Evolutionary conservation across 106 monocot genomes (phyloP).

Genomic region (Xerophyta viscosa): DNA sequence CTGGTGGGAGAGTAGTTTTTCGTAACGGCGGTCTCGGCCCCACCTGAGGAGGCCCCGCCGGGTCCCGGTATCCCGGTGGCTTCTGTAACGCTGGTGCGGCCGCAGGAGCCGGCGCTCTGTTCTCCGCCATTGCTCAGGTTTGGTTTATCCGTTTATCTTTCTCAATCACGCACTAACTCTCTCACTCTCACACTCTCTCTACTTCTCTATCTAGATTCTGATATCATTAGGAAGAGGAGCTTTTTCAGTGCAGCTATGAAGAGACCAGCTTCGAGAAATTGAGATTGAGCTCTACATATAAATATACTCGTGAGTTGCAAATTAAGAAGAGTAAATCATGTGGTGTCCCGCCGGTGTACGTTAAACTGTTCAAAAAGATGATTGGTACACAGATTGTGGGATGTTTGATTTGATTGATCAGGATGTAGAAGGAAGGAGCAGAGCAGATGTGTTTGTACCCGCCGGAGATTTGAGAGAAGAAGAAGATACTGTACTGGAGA

Average conservation of each 20-base stretch:
- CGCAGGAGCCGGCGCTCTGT: not conserved
- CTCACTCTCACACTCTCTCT: too few relatives aligned
- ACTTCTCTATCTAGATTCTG: not conserved
- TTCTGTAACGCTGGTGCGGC: slow-evolving; percentile 22
- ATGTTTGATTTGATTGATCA: too few relatives aligned
- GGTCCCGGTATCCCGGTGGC: slow-evolving; percentile 58
- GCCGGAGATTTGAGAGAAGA: not conserved
- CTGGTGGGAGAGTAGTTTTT: slow-evolving; percentile 29
- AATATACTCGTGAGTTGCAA: too few relatives aligned
- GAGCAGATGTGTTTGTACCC: not conserved
- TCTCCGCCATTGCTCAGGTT: slow-evolving; percentile 15
- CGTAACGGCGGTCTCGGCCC: slow-evolving; percentile 14
- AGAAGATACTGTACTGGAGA: not conserved
- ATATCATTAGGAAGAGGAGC: too few relatives aligned
- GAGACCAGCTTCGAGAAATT: too few relatives aligned
- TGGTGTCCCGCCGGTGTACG: too few relatives aligned
- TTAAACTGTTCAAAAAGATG: too few relatives aligned
- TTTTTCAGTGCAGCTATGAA: too few relatives aligned
- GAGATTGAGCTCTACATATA: too few relatives aligned
- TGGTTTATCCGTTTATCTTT: not conserved
- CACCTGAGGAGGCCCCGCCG: slow-evolving; percentile 10
- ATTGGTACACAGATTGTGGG: too few relatives aligned
- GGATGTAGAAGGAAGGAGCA: not conserved
- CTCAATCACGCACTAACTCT: not conserved
- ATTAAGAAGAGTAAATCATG: too few relatives aligned